Percentiles rank a stretch among this genome's conserved stretches.
Evolutionary conservation across 345 rosid genomes (phyloP).

Genomic region (Eucalyptus cloeziana): DNA sequence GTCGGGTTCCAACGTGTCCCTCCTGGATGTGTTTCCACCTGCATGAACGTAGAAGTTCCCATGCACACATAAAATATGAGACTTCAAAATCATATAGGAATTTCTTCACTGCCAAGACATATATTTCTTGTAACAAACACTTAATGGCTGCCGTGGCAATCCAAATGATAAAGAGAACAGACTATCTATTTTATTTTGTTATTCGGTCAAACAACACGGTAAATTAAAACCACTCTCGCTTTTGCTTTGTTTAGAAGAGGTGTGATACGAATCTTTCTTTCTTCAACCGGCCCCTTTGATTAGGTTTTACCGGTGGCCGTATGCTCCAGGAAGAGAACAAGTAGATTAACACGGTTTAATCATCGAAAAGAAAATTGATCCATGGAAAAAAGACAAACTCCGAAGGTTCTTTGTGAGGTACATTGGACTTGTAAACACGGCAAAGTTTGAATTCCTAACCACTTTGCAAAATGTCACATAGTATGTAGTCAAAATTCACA

Average conservation of each 20-base stretch:
- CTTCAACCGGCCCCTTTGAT: neutral
- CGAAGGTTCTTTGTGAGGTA: neutral
- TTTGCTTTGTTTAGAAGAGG: neutral
- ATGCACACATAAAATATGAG: neutral
- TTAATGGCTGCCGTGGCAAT: neutral
- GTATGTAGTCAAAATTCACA: neutral
- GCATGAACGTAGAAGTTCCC: neutral
- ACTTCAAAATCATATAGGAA: neutral
- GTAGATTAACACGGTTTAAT: neutral
- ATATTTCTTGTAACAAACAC: neutral
- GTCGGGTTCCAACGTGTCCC: conserved; percentile 99
- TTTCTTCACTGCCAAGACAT: neutral
- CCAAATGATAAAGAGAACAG: neutral
- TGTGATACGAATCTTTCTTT: neutral
- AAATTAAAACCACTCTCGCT: neutral
- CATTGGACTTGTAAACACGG: neutral
- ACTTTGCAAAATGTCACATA: neutral
- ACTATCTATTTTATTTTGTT: neutral
- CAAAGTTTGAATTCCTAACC: neutral
- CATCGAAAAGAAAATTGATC: neutral
- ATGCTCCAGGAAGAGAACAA: neutral
- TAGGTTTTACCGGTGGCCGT: neutral
- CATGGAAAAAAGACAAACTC: neutral
- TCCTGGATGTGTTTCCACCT: conserved; percentile 91
- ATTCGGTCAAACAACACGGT: neutral